Conservation (phyloP, 2,329 filamentous ascomycete genomes). For the Exutisphaerella laricina region DNA sequence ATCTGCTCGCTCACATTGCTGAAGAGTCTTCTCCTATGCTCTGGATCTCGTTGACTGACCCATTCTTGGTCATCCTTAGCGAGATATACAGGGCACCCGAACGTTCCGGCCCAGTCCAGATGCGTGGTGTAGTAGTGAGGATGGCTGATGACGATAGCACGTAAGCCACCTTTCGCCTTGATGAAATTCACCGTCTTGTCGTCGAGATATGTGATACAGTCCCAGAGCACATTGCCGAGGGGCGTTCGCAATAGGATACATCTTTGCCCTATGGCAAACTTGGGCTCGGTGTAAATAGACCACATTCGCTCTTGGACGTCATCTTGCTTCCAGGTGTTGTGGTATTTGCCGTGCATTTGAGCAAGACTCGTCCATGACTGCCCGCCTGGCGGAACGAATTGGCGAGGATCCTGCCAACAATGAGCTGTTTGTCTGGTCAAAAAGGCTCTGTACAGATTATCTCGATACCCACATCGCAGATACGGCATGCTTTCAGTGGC, state of each 20-base stretch:
- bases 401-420: constrained; percentile 52
- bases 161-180: constrained; percentile 57
- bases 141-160: constrained; percentile 59
- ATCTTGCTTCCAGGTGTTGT: constrained; percentile 52
- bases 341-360: constrained; percentile 37
- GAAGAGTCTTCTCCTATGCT: constrained; percentile 44
- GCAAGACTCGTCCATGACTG: constrained; percentile 62
- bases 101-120: constrained; percentile 64
- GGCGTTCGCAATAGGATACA: constrained; percentile 63
- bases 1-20: constrained; percentile 31
- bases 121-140: constrained; percentile 80
- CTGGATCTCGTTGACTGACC: constrained; percentile 48
- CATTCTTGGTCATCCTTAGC: constrained; percentile 61
- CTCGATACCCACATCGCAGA: constrained; percentile 68
- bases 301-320: constrained; percentile 41
- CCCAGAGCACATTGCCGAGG: constrained; percentile 71
- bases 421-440: not conserved
- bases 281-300: constrained; percentile 43
- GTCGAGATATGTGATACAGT: constrained; percentile 67
- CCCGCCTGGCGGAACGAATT: constrained; percentile 60
- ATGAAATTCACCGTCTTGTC: constrained; percentile 56
- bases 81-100: constrained; percentile 65
- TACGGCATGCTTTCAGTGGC: constrained; percentile 54
- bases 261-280: constrained; percentile 68
- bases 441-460: too few relatives aligned